Percentiles rank a stretch among this genome's conserved stretches.
Evolutionary conservation across 2,329 filamentous ascomycete species (phyloP).

Genomic region (Pseudogymnoascus sp.): DNA sequence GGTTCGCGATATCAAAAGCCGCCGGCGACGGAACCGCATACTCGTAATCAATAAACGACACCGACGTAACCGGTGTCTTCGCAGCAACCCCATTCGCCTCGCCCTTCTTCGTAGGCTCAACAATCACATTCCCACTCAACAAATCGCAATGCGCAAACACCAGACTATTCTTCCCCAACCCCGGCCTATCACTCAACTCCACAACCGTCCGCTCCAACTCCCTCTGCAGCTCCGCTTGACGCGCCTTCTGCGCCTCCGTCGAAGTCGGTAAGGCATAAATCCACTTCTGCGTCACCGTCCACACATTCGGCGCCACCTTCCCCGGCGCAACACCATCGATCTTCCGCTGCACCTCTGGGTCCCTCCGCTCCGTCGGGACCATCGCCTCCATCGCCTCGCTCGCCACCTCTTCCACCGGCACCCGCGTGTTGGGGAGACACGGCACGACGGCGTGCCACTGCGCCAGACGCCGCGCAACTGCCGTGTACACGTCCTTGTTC

Average conservation of each 20-base stretch:
- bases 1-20: constrained; percentile 94
- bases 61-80: constrained; percentile 38
- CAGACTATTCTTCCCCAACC: constrained; percentile 67
- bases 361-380: constrained; percentile 25
- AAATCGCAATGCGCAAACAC: constrained; percentile 95
- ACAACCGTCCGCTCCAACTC: constrained; percentile 64
- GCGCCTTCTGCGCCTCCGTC: constrained; percentile 58
- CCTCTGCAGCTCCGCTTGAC: constrained; percentile 59
- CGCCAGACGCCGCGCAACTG: constrained; percentile 74
- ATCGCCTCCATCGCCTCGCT: constrained; percentile 21
- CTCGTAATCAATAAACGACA: constrained; percentile 96
- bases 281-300: constrained; percentile 96
- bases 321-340: constrained; percentile 49
- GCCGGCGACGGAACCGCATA: constrained; percentile 91
- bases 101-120: constrained; percentile 45
- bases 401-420: constrained; percentile 24
- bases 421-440: constrained; percentile 37
- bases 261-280: constrained; percentile 71
- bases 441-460: constrained; percentile 82
- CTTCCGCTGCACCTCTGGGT: constrained; percentile 32
- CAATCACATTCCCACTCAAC: constrained; percentile 91
- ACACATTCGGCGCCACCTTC: constrained; percentile 75
- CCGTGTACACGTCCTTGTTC: constrained; percentile 65
- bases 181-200: constrained; percentile 66
- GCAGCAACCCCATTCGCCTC: constrained; percentile 25